Conservation (phyloP, 2,329 filamentous ascomycete species). For the Claviceps maximensis region DNA sequence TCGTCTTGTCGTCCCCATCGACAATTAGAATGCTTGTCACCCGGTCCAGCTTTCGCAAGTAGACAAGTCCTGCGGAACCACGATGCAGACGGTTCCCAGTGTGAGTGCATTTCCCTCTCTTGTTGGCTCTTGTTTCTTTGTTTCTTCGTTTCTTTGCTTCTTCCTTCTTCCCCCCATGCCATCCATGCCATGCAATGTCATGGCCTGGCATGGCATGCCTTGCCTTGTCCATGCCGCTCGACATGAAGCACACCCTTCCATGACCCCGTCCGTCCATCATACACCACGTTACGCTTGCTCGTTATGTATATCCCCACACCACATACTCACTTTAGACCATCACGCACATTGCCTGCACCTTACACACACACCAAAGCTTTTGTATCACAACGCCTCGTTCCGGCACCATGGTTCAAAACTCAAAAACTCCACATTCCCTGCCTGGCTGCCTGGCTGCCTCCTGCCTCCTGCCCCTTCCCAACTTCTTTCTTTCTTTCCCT, state of each 20-base stretch:
- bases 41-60: constrained; percentile 24
- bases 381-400: constrained; percentile 3
- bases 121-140: not conserved
- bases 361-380: not conserved
- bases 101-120: constrained; percentile 22
- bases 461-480: not conserved
- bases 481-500: not conserved
- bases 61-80: constrained; percentile 24
- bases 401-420: constrained; percentile 1
- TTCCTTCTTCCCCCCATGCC: not conserved
- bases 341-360: not conserved
- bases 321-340: not conserved
- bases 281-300: not conserved
- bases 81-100: constrained; percentile 41
- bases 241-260: not conserved
- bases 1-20: constrained; percentile 9
- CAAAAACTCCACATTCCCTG: not conserved
- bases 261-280: not conserved
- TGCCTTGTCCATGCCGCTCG: not conserved
- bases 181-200: not conserved
- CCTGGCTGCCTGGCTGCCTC: not conserved
- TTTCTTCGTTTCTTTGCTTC: not conserved
- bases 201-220: not conserved
- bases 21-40: constrained; percentile 23
- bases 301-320: constrained; percentile 1